Evolutionary conservation across 495 filamentous ascomycete genomes (phyloP), one percentile per base, ranked within the genome.

Genomic region (Barbatosphaeria neglecta): DNA sequence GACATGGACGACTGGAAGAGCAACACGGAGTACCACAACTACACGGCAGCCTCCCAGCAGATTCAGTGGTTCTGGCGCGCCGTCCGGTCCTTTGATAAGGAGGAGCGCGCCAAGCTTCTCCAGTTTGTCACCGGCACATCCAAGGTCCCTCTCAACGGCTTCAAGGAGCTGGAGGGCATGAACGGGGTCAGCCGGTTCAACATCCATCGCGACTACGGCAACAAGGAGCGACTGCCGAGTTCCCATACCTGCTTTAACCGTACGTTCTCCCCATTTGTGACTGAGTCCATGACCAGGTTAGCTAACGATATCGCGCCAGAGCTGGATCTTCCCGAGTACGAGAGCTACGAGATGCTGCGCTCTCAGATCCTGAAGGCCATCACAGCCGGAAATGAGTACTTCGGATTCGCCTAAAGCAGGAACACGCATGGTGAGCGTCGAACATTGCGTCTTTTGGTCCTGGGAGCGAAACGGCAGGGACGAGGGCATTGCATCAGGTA

Each of bases 21-120:
- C 63, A 93, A 95, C 65, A 95, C 89, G 17, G 93, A 97, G 59
- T 97, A 96, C 57, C 92, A 97, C 66, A 97, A 96, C 65, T 99
- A 97, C 72, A 84, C 86, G 15, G 83, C 87, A 22, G 87, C 89
- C 0, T 94, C 92, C 2, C 83, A 90, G 20, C 92, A 99, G 59
- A 96, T 99, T 54, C 92, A 99, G 64, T 97, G 92, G 93, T 96
- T 99, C 80, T 99, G 92, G 92, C 83, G 92, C 56, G 92, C 93
- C 3, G 84, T 99, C 37, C 84, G 93, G 53, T 95, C 90, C 6
- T 99, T 95, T 56, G 92, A 99, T 72, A 97, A 97, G 69, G 92
- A 99, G 71, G 92, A 97, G 66, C 87, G 87, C 46, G 92, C 92
- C 50, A 97, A 97, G 62, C 77, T 99, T 35, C 77, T 99, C 6